A percentile compares a stretch with the other conserved stretches of the same genome.
Evolutionary conservation across 345 rosid species (phyloP).

Genomic region (Eutrema yunnanense): DNA sequence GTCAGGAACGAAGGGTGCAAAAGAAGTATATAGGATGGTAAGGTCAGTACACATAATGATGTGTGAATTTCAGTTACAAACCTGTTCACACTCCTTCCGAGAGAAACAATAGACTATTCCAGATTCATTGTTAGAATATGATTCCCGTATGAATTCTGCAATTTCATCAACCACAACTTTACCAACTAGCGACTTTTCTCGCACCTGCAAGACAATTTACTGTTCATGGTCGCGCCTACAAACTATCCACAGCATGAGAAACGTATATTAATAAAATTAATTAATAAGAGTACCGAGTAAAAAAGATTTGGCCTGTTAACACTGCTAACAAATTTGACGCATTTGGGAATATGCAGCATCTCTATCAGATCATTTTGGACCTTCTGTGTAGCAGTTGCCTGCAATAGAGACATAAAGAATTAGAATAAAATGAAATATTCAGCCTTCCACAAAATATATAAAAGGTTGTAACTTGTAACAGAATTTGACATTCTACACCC

Average conservation of each 20-base stretch:
- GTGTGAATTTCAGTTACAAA: slow-evolving; percentile 15
- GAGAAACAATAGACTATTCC: slow-evolving; percentile 97
- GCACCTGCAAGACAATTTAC: slow-evolving; percentile 45
- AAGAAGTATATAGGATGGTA: not conserved
- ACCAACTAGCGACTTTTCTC: slow-evolving; percentile 79
- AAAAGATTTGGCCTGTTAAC: slow-evolving; percentile 96
- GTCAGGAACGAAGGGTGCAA: not conserved
- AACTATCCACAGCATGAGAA: slow-evolving; percentile 5
- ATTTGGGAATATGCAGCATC: slow-evolving; percentile 80
- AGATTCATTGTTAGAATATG: slow-evolving; percentile 82
- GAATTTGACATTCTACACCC: not conserved
- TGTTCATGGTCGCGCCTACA: not conserved
- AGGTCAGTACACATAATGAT: not conserved
- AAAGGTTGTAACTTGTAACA: not conserved
- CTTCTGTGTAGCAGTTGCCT: slow-evolving; percentile 97
- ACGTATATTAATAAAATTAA: not conserved
- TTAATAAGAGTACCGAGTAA: slow-evolving; percentile 54
- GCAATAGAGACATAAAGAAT: slow-evolving; percentile 12
- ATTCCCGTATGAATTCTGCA: slow-evolving; percentile 68
- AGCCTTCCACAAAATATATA: not conserved
- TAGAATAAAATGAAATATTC: not conserved
- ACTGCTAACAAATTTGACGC: slow-evolving; percentile 82
- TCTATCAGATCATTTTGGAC: slow-evolving; percentile 84
- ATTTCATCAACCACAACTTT: slow-evolving; percentile 79
- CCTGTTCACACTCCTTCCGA: slow-evolving; percentile 96